These are phyloP conservation scores for Arabidopsis suecica DNA, from an alignment of 345 rosid species.

Conservation along the genomic window DNA sequence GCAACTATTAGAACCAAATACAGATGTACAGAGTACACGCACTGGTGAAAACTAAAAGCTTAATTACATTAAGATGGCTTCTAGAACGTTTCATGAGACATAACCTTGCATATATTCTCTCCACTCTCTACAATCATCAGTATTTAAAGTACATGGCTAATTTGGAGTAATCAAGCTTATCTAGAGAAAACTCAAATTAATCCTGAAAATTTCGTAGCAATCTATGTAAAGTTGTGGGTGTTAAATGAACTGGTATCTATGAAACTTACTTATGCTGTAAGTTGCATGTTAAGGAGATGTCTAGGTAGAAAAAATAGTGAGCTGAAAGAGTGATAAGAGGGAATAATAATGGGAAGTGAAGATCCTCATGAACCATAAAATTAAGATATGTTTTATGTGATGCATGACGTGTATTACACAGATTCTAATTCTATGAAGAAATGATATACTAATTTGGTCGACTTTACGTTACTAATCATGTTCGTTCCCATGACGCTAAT, in stretches of 20 bases:
- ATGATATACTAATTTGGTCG: conserved; percentile 4
- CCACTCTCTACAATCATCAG: not conserved
- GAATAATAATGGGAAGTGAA: conserved; percentile 5
- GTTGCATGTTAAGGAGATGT: not conserved
- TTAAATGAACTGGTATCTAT: not conserved
- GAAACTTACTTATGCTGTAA: not conserved
- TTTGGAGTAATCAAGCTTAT: not conserved
- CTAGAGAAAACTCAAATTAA: not conserved
- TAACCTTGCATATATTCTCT: not conserved
- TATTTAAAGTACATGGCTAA: not conserved
- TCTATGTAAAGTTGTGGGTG: not conserved
- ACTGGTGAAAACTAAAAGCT: not conserved
- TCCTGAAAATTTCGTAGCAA: not conserved
- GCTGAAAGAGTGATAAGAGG: not conserved
- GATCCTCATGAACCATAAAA: conserved; percentile 1
- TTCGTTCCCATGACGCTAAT: conserved; percentile 18
- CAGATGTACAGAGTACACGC: not conserved
- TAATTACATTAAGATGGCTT: not conserved
- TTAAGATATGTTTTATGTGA: not conserved
- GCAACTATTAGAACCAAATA: not conserved
- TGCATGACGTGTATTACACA: conserved; percentile 33
- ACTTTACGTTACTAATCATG: not conserved
- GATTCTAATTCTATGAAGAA: conserved; percentile 14
- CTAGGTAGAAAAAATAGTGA: not conserved
- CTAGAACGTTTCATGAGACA: not conserved